A percentile compares a stretch with the other conserved stretches of the same genome.
Conservation (phyloP, 2,329 filamentous ascomycete species). For the Sclerotinia borealis region DNA sequence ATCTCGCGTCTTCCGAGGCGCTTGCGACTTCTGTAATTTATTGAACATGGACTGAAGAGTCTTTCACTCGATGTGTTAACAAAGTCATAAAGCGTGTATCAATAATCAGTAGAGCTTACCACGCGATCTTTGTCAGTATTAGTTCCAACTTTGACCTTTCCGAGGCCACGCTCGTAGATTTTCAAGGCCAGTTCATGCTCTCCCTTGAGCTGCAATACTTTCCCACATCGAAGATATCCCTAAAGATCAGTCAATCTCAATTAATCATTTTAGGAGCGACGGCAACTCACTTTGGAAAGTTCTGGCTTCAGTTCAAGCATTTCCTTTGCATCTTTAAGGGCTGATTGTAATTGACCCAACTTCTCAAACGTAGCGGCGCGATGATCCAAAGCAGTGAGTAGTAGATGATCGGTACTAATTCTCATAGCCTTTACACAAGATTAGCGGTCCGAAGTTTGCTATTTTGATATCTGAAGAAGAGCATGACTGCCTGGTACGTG, state of each 20-base stretch:
- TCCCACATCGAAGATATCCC: constrained; percentile 33
- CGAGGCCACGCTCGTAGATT: constrained; percentile 32
- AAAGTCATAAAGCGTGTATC: neutral
- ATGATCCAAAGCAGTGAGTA: constrained; percentile 31
- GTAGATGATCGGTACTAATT: constrained; percentile 23
- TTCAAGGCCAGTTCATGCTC: constrained; percentile 29
- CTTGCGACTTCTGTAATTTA: constrained; percentile 25
- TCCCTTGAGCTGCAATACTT: constrained; percentile 29
- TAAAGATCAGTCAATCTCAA: constrained; percentile 10
- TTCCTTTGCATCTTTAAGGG: constrained; percentile 30
- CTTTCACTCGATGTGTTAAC: constrained; percentile 20
- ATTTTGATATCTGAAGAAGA: neutral
- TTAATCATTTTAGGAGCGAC: neutral
- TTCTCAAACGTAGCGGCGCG: constrained; percentile 33
- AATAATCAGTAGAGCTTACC: constrained; percentile 16
- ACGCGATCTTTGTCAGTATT: constrained; percentile 27
- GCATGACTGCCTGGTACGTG: neutral
- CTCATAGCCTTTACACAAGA: constrained; percentile 22
- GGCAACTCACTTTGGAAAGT: constrained; percentile 25
- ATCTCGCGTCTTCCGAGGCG: constrained; percentile 27
- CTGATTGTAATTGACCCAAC: constrained; percentile 24
- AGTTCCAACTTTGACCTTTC: constrained; percentile 30
- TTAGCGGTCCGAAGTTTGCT: constrained; percentile 6
- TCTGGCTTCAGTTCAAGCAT: constrained; percentile 32
- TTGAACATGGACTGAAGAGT: constrained; percentile 28